phyloP scores from a whole-genome alignment of 2,329 filamentous ascomycete species.

The Botrytis aclada region DNA sequence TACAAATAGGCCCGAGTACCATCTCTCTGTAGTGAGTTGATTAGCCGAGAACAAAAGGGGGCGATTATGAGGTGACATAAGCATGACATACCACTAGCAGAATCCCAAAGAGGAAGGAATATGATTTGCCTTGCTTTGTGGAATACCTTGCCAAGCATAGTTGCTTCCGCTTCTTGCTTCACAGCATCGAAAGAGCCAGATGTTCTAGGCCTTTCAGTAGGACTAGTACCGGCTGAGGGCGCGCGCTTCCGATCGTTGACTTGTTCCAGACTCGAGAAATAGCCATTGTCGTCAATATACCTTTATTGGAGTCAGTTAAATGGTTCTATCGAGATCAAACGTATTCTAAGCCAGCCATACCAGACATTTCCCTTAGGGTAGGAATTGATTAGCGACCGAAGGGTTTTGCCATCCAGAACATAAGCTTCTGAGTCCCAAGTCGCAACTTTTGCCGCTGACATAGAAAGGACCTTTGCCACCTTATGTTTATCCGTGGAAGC shows the following conservation, averaged over 20 bases:
- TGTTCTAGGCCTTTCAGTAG: constrained; percentile 22
- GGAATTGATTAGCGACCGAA: constrained; percentile 30
- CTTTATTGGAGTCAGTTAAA: not conserved
- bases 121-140: constrained; percentile 34
- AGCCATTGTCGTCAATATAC: constrained; percentile 33
- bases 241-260: constrained; percentile 20
- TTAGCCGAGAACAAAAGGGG: not conserved
- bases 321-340: not conserved
- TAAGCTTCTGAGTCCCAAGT: constrained; percentile 26
- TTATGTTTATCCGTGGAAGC: constrained; percentile 28
- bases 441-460: constrained; percentile 28
- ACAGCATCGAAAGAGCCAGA: constrained; percentile 20
- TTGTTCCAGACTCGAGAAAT: constrained; percentile 35
- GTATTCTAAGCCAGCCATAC: constrained; percentile 20
- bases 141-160: constrained; percentile 32
- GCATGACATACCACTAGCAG: constrained; percentile 27
- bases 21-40: constrained; percentile 24
- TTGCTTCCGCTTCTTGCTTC: constrained; percentile 31
- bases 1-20: constrained; percentile 33
- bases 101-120: constrained; percentile 37
- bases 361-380: constrained; percentile 37
- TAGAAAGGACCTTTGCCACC: constrained; percentile 31
- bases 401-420: constrained; percentile 29
- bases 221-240: not conserved
- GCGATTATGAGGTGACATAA: not conserved